Conservation (phyloP, 495 filamentous ascomycete species). For the Astrothelium macrocarpum region DNA sequence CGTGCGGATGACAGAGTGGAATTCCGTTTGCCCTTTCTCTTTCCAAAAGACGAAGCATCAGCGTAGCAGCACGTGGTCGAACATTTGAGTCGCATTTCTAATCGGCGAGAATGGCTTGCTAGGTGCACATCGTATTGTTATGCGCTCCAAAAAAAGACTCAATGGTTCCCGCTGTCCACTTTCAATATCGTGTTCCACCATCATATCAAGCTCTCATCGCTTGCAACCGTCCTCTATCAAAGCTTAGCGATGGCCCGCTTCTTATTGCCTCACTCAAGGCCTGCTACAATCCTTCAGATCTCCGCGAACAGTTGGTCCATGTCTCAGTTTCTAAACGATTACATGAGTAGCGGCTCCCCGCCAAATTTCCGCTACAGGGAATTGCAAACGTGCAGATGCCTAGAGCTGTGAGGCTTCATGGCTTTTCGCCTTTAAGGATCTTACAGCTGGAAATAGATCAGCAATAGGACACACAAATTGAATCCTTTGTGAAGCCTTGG, state of each 20-base stretch:
- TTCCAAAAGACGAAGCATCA: slow-evolving; percentile 1
- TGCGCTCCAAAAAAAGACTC: neutral
- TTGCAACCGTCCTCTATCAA: neutral
- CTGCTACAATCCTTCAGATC: neutral
- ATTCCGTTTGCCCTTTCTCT: neutral
- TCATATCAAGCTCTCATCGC: neutral
- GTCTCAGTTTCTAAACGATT: neutral
- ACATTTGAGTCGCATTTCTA: neutral
- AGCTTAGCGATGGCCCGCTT: neutral
- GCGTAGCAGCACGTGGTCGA: neutral
- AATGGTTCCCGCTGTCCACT: neutral
- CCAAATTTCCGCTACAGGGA: neutral
- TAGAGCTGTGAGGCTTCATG: neutral
- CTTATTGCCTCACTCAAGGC: neutral
- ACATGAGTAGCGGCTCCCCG: neutral
- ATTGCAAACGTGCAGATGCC: neutral
- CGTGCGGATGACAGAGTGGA: neutral
- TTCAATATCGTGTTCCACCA: neutral
- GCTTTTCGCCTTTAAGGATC: neutral
- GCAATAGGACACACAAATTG: neutral
- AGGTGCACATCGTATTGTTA: neutral
- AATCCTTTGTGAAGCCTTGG: neutral
- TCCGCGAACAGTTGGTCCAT: slow-evolving; percentile 1
- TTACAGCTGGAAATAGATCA: slow-evolving; percentile 3
- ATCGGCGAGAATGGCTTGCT: neutral